Evolutionary conservation across 2,329 filamentous ascomycete species (phyloP).

Genomic region (Fusarium sacchari): DNA sequence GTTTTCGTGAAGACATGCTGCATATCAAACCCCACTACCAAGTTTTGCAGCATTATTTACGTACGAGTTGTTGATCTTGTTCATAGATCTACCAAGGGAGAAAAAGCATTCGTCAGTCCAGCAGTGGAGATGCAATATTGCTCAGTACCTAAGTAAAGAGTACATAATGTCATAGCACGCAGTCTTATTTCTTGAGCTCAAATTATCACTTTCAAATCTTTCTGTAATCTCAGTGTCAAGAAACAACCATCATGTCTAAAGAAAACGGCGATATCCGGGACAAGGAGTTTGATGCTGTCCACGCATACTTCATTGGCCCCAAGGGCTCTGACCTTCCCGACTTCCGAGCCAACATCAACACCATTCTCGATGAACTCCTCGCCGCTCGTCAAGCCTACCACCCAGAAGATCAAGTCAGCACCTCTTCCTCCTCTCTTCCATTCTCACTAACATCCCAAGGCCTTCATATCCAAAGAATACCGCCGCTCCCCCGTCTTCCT

Average conservation of each 20-base stretch:
- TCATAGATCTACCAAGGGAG: fast-evolving
- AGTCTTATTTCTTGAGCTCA: fast-evolving
- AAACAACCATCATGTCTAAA: conserved; percentile 2
- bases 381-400: conserved; percentile 49
- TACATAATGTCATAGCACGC: background rate
- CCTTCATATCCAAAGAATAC: conserved; percentile 51
- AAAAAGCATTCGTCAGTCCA: background rate
- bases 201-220: background rate
- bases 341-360: conserved; percentile 52
- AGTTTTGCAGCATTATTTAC: background rate
- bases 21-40: background rate
- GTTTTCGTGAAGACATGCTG: background rate
- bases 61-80: background rate
- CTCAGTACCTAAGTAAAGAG: too few relatives aligned
- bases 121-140: background rate
- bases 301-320: conserved; percentile 56
- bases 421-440: fast-evolving
- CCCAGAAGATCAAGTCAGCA: conserved; percentile 48
- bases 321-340: conserved; percentile 54
- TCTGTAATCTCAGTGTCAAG: background rate
- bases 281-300: conserved; percentile 37
- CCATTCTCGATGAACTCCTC: conserved; percentile 51
- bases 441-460: background rate
- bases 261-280: background rate
- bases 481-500: conserved; percentile 50